A percentile compares a stretch with the other conserved stretches of the same genome.
Evolutionary conservation across 2,329 filamentous ascomycete genomes (phyloP).

Genomic region (Botrytis hyacinthi): DNA sequence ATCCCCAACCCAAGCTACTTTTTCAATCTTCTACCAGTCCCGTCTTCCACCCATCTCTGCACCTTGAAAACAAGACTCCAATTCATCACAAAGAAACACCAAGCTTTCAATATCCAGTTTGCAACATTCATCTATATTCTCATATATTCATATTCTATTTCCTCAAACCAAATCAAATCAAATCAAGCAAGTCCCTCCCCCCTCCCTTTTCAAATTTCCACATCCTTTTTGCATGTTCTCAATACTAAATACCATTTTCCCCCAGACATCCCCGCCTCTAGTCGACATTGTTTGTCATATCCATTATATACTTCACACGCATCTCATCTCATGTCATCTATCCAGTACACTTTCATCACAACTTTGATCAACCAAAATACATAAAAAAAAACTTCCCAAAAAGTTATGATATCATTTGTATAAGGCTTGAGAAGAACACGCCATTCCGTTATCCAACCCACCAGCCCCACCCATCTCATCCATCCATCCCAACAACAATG

Average conservation of each 20-base stretch:
- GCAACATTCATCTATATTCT: not conserved
- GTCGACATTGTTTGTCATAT: not conserved
- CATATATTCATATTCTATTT: not conserved
- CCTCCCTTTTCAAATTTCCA: not conserved
- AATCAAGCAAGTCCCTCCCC: not conserved
- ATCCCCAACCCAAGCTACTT: fast-evolving
- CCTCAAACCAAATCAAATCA: not conserved
- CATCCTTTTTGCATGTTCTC: not conserved
- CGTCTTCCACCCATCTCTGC: no score
- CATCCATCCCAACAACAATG: not conserved
- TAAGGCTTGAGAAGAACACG: not conserved
- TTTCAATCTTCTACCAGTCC: not conserved
- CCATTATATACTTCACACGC: not conserved
- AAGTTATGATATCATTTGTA: not conserved
- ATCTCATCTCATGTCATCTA: not conserved
- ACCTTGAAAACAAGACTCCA: not conserved
- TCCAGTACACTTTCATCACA: not conserved
- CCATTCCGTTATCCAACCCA: not conserved
- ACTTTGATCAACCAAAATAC: not conserved
- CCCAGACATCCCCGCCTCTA: not conserved
- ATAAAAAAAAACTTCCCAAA: not conserved
- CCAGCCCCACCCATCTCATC: not conserved
- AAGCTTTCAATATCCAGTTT: not conserved
- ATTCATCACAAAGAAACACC: not conserved
- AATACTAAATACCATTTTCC: not conserved